Percentiles rank a stretch among this genome's conserved stretches.
Conservation (phyloP, 2,329 filamentous ascomycete species). For the Fusarium papillatum region DNA sequence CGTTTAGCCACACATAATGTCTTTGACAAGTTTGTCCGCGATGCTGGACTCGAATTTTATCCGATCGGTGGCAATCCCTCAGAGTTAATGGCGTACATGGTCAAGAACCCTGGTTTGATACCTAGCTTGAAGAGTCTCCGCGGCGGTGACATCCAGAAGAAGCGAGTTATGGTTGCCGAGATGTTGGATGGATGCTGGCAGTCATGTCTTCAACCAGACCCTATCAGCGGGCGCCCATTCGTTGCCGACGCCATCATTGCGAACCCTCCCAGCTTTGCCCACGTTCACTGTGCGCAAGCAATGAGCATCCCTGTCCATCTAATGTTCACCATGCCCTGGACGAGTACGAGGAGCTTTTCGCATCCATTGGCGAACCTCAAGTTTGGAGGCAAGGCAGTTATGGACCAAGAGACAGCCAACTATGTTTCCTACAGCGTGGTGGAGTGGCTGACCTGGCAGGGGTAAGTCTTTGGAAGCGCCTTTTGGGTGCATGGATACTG, state of each 20-base stretch:
- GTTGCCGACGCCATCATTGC: slow-evolving; percentile 65
- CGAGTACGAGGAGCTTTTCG: slow-evolving; percentile 78
- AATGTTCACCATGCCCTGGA: slow-evolving; percentile 79
- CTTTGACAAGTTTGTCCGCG: slow-evolving; percentile 63
- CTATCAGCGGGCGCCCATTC: slow-evolving; percentile 50
- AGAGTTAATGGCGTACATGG: slow-evolving; percentile 44
- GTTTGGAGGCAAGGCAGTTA: slow-evolving; percentile 52
- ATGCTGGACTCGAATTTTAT: slow-evolving; percentile 65
- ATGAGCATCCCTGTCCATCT: slow-evolving; percentile 60
- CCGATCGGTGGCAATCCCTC: slow-evolving; percentile 66
- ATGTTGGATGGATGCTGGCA: slow-evolving; percentile 49
- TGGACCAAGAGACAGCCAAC: slow-evolving; percentile 71
- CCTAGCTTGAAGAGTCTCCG: slow-evolving; percentile 44
- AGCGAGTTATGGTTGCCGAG: slow-evolving; percentile 45
- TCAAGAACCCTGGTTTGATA: slow-evolving; percentile 48
- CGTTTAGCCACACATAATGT: slow-evolving; percentile 76
- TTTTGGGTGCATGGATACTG: not conserved
- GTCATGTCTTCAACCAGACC: slow-evolving; percentile 41
- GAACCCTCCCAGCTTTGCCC: slow-evolving; percentile 63
- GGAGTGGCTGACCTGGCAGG: slow-evolving; percentile 85
- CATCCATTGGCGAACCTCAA: slow-evolving; percentile 81
- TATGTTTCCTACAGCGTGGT: slow-evolving; percentile 80
- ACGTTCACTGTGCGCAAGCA: slow-evolving; percentile 61
- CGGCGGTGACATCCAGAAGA: slow-evolving; percentile 45
- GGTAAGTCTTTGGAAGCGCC: slow-evolving; percentile 45